phyloP scores from a whole-genome alignment of 208 protist species.

The Leptomonas seymouri region DNA sequence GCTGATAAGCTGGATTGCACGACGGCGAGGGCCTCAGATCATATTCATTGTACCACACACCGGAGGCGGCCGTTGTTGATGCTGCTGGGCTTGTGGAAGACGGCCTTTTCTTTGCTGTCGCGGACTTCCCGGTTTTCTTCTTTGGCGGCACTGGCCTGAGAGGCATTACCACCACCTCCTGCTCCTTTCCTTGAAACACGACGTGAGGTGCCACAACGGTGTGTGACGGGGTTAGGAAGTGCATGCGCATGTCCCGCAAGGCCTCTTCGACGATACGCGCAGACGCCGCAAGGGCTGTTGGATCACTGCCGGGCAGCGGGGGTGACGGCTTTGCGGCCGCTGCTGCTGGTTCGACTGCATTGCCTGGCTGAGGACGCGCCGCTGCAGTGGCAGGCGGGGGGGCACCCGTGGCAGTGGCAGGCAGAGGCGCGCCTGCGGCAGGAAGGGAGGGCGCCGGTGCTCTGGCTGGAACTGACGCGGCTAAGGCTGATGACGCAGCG shows the following conservation, averaged over 20 bases:
- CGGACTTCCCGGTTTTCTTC: not conserved
- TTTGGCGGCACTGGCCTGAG: conserved; percentile 18
- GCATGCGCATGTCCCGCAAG: conserved; percentile 13
- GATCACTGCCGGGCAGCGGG: not conserved
- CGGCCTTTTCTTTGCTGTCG: not conserved
- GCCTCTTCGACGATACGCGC: conserved; percentile 18
- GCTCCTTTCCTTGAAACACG: conserved; percentile 38
- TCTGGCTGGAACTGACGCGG: conserved; percentile 5
- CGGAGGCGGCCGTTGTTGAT: not conserved
- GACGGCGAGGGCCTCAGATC: conserved; percentile 64
- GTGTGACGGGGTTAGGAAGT: conserved; percentile 19
- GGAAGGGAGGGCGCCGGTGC: not conserved
- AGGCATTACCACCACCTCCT: conserved; percentile 38
- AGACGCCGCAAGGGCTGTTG: conserved; percentile 2
- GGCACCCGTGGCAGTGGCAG: conserved; percentile 3
- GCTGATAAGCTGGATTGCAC: conserved; percentile 13
- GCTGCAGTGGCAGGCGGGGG: not conserved
- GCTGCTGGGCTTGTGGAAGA: not conserved
- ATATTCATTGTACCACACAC: conserved; percentile 50
- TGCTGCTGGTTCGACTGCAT: not conserved
- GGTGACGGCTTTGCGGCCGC: not conserved
- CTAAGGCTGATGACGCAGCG: not conserved
- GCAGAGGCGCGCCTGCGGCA: too few species aligned
- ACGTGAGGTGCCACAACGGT: conserved; percentile 41
- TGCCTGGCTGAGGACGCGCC: not conserved